Base-by-base conservation (phyloP, 2,329 filamentous ascomycete species). In the Pseudogymnoascus sp. region DNA sequence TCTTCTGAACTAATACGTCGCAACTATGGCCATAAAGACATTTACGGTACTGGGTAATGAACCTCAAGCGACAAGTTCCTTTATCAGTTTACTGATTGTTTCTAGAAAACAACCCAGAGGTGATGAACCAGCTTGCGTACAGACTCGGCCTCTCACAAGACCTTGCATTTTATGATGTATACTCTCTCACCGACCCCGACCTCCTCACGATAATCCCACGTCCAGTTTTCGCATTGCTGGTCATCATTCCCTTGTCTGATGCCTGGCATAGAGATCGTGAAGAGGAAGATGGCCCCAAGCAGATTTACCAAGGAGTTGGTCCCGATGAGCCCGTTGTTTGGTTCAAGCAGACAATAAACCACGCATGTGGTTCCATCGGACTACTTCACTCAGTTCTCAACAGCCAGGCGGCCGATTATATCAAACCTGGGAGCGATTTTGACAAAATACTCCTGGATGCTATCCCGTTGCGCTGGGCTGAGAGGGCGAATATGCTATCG, bases 341-440 rank as follows among this genome's bases (percentile, higher is more conserved):
- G 95, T 97, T 93, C 82, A 89, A 86, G 69, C 93, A 97, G 78
- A 97, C 93, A 0, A 97, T 97, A 70, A 84, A 89, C 65, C 96
- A 97, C 74, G 91, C 93, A 0, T 97, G 93, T 75, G 93, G 93
- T 0, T 78, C 96, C 49, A 96, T 97, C 79, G 95, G 90, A 0
- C 77, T 97, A 28, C 75, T 97, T 53, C 95, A 97, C 73, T 89
- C 88, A 16, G 84, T 91, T 0, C 82, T 82, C 53, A 99, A 97
- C 75, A 92, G 92, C 0, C 81, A 82, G 1, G 88, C 90, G 0
- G 63, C 42, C 21, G 40, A 60, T n/a, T 63, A 78, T 73, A 74
- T 62, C 68, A 73, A 65, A 7, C 62, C 63, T 3, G 5, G 43
- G 25, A 53, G 46, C 46, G 36, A 46, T 8, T 80, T 93, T n/a